Conservation (phyloP, 208 protist genomes). For the Crithidia acanthocephali region DNA sequence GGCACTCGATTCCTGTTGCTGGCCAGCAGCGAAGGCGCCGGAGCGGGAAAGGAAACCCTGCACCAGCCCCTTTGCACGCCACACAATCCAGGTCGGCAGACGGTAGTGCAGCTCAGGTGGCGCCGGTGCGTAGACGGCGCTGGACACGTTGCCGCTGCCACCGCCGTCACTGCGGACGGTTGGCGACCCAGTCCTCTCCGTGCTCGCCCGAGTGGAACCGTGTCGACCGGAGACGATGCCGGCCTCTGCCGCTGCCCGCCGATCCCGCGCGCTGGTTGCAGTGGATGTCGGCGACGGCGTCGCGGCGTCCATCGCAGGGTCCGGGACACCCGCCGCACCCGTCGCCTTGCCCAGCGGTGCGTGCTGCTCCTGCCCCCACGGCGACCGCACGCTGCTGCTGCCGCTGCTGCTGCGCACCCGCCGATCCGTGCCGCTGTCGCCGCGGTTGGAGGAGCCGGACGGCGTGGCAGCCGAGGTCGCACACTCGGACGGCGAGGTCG, state of each 20-base stretch:
- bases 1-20: background rate
- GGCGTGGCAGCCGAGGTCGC: no score
- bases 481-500: no score
- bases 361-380: background rate
- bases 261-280: background rate
- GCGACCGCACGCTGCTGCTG: no score
- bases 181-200: background rate
- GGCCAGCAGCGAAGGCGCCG: background rate
- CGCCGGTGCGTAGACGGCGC: background rate
- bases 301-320: background rate
- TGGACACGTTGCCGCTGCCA: background rate
- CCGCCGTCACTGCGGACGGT: background rate
- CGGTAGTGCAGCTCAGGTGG: conserved; percentile 2
- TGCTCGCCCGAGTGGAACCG: background rate
- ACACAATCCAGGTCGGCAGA: conserved; percentile 40
- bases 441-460: no score
- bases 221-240: background rate
- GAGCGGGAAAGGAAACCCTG: conserved; percentile 18
- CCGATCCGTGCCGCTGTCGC: no score
- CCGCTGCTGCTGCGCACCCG: no score
- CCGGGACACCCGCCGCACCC: background rate
- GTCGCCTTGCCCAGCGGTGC: background rate
- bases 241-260: background rate
- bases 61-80: conserved; percentile 36
- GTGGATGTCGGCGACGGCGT: background rate